Conservation (phyloP, 1,139 yeast species). For the Hansenula lynferdii region DNA sequence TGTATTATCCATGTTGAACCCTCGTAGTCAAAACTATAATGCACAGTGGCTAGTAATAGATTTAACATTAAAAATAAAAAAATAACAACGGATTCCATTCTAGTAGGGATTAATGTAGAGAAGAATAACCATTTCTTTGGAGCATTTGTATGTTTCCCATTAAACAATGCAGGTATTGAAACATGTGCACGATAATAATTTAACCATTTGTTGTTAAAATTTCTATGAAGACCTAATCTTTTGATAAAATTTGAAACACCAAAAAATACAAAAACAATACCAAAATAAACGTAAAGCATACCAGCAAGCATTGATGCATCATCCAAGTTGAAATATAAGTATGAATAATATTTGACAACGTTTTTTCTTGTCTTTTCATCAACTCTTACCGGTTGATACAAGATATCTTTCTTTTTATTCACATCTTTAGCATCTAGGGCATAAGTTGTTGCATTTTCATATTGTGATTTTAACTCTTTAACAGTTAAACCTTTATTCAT, state of each 20-base stretch:
- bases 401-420: slow-evolving; percentile 70
- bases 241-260: slow-evolving; percentile 7
- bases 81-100: slow-evolving; percentile 53
- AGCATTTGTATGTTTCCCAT: slow-evolving; percentile 11
- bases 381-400: slow-evolving; percentile 1
- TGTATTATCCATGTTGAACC: slow-evolving; percentile 28
- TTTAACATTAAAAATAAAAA: slow-evolving; percentile 41
- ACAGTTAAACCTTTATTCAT: slow-evolving; percentile 19
- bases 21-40: slow-evolving; percentile 42
- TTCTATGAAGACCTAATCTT: slow-evolving; percentile 10
- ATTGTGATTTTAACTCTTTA: slow-evolving; percentile 28
- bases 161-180: slow-evolving; percentile 17
- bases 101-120: slow-evolving; percentile 46
- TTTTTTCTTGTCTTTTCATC: slow-evolving; percentile 2
- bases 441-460: slow-evolving; percentile 31
- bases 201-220: slow-evolving; percentile 8
- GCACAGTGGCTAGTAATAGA: slow-evolving; percentile 22
- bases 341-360: background rate
- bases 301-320: slow-evolving; percentile 9
- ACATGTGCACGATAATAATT: slow-evolving; percentile 15
- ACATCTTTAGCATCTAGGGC: slow-evolving; percentile 42
- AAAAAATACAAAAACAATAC: slow-evolving; percentile 6
- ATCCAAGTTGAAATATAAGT: slow-evolving; percentile 10
- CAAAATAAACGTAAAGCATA: slow-evolving; percentile 9
- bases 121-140: slow-evolving; percentile 3